Evolutionary conservation across 2,329 filamentous ascomycete species (phyloP).

Genomic region (Chrysoporthe cubensis): DNA sequence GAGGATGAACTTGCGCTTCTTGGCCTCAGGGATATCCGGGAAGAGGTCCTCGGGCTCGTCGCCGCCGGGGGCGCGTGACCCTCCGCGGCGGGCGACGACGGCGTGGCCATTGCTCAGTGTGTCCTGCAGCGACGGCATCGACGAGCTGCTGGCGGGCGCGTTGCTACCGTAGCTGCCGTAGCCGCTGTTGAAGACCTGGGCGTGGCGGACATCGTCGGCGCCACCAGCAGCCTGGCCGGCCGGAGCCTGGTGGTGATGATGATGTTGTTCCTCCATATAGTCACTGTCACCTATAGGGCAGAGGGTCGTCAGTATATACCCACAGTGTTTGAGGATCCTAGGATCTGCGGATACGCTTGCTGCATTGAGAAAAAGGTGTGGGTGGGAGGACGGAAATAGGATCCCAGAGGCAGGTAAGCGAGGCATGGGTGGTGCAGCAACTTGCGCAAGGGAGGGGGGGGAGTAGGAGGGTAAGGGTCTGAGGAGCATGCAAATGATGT

Average conservation of each 20-base stretch:
- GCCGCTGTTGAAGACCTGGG: constrained; percentile 70
- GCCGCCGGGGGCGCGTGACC: constrained; percentile 50
- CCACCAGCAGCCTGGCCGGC: constrained; percentile 27
- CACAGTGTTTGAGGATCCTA: constrained; percentile 25
- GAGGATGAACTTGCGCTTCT: constrained; percentile 94
- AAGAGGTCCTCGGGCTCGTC: constrained; percentile 75
- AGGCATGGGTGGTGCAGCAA: constrained; percentile 29
- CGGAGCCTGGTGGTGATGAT: constrained; percentile 63
- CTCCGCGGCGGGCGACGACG: constrained; percentile 42
- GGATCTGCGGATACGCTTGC: constrained; percentile 28
- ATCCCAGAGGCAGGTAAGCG: constrained; percentile 38
- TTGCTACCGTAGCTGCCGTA: constrained; percentile 69
- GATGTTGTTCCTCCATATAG: constrained; percentile 59
- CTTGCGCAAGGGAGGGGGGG: constrained; percentile 28
- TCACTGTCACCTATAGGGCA: constrained; percentile 60
- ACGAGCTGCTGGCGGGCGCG: constrained; percentile 56
- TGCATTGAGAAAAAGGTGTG: constrained; percentile 28
- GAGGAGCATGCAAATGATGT: constrained; percentile 27
- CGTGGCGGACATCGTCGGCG: constrained; percentile 70
- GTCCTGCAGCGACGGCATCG: constrained; percentile 69
- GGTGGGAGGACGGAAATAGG: constrained; percentile 34
- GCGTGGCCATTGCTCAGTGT: constrained; percentile 48
- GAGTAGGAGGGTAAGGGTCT: constrained; percentile 27
- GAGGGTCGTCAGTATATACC: constrained; percentile 32
- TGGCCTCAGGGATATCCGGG: constrained; percentile 84